Conservation (phyloP, 1,139 yeast genomes). For the Blastobotrys apis region DNA sequence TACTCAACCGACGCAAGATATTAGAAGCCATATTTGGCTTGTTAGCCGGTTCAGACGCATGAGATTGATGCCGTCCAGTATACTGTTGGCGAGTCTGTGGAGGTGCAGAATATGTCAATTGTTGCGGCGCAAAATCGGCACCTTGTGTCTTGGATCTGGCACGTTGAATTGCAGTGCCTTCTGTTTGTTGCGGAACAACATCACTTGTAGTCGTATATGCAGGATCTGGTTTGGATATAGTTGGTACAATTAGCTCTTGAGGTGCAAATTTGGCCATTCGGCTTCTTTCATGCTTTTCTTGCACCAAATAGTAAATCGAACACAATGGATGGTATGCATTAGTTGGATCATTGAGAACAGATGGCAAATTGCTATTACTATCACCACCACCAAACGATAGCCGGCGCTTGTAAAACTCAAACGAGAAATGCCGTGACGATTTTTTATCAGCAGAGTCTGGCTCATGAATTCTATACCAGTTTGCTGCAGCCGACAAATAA, state of each 20-base stretch:
- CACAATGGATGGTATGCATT: slow-evolving; percentile 83
- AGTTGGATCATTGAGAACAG: slow-evolving; percentile 58
- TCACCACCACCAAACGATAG: slow-evolving; percentile 9
- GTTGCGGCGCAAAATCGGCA: slow-evolving; percentile 20
- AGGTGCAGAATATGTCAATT: slow-evolving; percentile 12
- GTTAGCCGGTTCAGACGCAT: slow-evolving; percentile 23
- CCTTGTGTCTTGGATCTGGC: slow-evolving; percentile 30
- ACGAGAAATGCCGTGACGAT: slow-evolving; percentile 4
- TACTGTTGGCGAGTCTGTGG: slow-evolving; percentile 10
- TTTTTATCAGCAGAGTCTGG: slow-evolving; percentile 8
- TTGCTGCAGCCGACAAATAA: slow-evolving; percentile 60
- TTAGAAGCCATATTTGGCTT: slow-evolving; percentile 25
- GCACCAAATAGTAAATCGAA: slow-evolving; percentile 80
- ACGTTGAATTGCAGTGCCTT: slow-evolving; percentile 16
- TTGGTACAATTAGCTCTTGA: slow-evolving; percentile 8
- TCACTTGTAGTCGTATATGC: slow-evolving; percentile 17
- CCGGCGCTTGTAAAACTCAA: slow-evolving; percentile 14
- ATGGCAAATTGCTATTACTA: slow-evolving; percentile 6
- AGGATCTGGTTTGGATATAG: slow-evolving; percentile 21
- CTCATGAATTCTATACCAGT: slow-evolving; percentile 51
- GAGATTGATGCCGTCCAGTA: slow-evolving; percentile 19
- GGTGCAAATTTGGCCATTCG: slow-evolving; percentile 36
- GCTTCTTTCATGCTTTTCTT: slow-evolving; percentile 71
- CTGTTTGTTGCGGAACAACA: slow-evolving; percentile 9
- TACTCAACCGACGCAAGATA: slow-evolving; percentile 28